Base-by-base conservation (phyloP, 2,329 filamentous ascomycete species). In the Colletotrichum theobromicola region DNA sequence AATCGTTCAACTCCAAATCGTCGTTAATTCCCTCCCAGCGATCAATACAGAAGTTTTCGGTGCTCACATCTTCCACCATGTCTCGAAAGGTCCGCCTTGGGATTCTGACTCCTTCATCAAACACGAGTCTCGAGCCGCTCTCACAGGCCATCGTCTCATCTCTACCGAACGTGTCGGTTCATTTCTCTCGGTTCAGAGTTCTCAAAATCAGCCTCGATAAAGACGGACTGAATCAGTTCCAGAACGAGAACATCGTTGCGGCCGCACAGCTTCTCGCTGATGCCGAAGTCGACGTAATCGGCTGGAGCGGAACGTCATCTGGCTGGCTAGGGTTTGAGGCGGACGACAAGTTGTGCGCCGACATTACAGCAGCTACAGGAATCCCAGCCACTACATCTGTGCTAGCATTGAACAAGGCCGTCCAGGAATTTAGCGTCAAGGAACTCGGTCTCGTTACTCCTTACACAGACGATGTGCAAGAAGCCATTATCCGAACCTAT, bases 341-440 rank as follows among this genome's bases (percentile, higher is more conserved):
- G 16, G 85, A 87, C 74, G 79, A 83, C 26, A 76, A 76, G 60
- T 79, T 88, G 8, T 87, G 85, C 75, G 55, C 74, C 13, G 77
- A 78, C 35, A 86, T 87, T 61, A 77, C 81, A 61, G 79, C 79
- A n/a, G 79, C 77, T 18, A 84, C 83, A 1, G 83, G 82, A 1
- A 82, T 86, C 18, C 81, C 80, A 24, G 83, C 82, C 1, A 86
- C 84, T 9, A 87, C 84, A 2, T 84, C 83, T n/a, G 82, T 84
- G 4, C 76, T 87, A 13, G 85, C 82, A 3, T 76, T 87, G 71
- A 85, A 86, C 46, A 81, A 80, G 46, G 80, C 80, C 4, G 72
- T 85, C 37, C 77, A 78, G 68, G 77, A 77, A 26, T 72, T 85
- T 37, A 85, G 82, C 0, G 32, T 67, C 10, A 57, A 42, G 64